phyloP scores from a whole-genome alignment of 129 eudicot genomes.

The Cynara cardunculus region DNA sequence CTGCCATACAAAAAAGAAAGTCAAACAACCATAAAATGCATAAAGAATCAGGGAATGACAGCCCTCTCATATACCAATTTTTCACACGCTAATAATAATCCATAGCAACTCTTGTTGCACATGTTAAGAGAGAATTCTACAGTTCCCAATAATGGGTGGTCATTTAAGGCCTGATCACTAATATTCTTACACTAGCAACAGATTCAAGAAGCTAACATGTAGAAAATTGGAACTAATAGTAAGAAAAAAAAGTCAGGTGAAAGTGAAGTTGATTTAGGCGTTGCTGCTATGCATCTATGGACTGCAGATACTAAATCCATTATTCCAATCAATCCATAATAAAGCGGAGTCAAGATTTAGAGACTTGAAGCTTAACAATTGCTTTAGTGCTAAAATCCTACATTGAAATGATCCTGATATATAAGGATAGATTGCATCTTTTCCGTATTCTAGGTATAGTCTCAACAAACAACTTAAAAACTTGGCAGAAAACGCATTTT shows the following conservation, averaged over 20 bases:
- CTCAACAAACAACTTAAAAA: neutral
- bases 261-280: neutral
- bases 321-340: neutral
- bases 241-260: neutral
- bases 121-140: neutral
- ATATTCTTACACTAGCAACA: neutral
- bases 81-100: neutral
- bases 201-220: neutral
- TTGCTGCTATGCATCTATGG: neutral
- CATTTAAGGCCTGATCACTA: neutral
- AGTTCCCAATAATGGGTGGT: neutral
- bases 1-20: conserved; percentile 36
- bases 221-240: neutral
- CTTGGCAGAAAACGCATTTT: neutral
- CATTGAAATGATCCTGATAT: neutral
- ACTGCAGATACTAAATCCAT: neutral
- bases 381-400: neutral
- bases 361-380: neutral
- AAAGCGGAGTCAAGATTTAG: neutral
- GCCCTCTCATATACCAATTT: neutral
- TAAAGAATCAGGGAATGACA: neutral
- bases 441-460: neutral
- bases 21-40: neutral
- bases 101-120: neutral
- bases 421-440: neutral